Percentiles rank a stretch among this genome's conserved stretches.
Conservation (phyloP, 306 rosid genomes). For the Quercus gilva region DNA sequence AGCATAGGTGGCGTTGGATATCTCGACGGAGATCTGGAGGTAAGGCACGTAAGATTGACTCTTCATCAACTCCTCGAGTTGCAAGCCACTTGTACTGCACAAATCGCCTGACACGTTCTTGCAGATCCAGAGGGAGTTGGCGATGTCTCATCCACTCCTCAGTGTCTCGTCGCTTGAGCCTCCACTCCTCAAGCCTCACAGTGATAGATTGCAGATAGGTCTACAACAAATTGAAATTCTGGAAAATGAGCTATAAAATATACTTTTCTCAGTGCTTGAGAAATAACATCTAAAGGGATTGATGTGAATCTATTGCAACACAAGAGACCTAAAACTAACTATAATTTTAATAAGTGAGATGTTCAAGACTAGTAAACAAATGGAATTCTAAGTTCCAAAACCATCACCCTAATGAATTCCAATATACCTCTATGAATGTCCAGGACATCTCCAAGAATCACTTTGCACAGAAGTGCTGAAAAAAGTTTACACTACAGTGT, state of each 20-base stretch:
- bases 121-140: constrained; percentile 69
- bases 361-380: background rate
- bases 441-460: background rate
- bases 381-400: background rate
- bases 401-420: background rate
- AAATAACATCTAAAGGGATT: background rate
- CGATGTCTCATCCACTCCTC: constrained; percentile 98
- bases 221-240: constrained; percentile 42
- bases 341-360: background rate
- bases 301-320: background rate
- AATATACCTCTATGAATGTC: background rate
- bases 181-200: constrained; percentile 93
- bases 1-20: constrained; percentile 82
- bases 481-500: too few species aligned
- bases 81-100: constrained; percentile 95
- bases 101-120: constrained; percentile 69
- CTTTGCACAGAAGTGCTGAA: background rate
- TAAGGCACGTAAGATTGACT: constrained; percentile 58
- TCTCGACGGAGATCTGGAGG: constrained; percentile 86
- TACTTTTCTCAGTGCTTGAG: background rate
- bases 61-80: constrained; percentile 88
- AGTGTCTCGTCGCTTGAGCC: constrained; percentile 82
- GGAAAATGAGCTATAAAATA: background rate
- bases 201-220: constrained; percentile 90
- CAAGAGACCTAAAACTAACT: background rate